Conservation (phyloP, 2,329 filamentous ascomycete genomes). For the Fusarium papillatum region DNA sequence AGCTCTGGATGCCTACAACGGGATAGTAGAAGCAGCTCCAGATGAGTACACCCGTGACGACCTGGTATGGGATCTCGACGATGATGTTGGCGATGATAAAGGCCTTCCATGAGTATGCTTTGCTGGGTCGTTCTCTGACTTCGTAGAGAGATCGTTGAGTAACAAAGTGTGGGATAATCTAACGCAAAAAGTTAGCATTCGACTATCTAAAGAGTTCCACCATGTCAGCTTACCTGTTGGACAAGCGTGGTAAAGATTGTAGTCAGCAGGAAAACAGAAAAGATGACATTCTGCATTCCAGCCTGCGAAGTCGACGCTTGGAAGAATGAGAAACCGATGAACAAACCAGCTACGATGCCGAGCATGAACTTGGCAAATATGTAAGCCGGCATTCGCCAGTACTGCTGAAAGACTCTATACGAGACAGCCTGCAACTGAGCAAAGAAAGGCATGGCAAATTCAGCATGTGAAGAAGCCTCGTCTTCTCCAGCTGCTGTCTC, state of each 20-base stretch:
- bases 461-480: conserved; percentile 57
- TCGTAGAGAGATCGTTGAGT: conserved; percentile 82
- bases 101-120: conserved; percentile 81
- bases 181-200: no score
- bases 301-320: conserved; percentile 66
- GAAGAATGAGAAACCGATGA: conserved; percentile 83
- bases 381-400: conserved; percentile 86
- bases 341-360: conserved; percentile 71
- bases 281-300: conserved; percentile 82
- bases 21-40: conserved; percentile 79
- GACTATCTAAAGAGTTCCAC: no score
- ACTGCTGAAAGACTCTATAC: conserved; percentile 82
- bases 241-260: conserved; percentile 81
- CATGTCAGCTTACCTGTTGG: conserved; percentile 61
- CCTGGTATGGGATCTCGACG: conserved; percentile 81
- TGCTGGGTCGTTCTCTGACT: conserved; percentile 80
- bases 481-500: conserved; percentile 32
- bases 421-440: conserved; percentile 76
- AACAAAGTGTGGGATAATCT: conserved; percentile 83
- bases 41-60: conserved; percentile 72
- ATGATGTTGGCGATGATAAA: conserved; percentile 81
- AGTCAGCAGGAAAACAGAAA: conserved; percentile 81
- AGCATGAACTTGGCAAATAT: conserved; percentile 81
- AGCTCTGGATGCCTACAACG: conserved; percentile 61
- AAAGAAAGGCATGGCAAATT: conserved; percentile 84